phyloP scores from a whole-genome alignment of 1,139 yeast genomes.

The Suhomyces bolitotheri region DNA sequence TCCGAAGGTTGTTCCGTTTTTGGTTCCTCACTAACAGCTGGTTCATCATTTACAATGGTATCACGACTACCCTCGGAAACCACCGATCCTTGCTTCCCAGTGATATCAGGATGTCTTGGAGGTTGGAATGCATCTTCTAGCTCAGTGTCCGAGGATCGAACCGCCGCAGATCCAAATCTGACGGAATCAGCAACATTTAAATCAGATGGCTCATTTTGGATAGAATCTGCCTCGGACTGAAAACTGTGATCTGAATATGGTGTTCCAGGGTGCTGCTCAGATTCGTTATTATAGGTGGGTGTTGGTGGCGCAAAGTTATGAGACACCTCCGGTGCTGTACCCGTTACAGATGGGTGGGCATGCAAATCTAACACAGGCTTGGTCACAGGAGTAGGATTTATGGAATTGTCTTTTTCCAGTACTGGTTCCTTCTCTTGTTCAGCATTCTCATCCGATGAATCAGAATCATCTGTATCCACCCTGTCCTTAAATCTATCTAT shows the following conservation, averaged over 20 bases:
- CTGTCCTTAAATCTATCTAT: constrained; percentile 30
- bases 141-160: not conserved
- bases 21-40: not conserved
- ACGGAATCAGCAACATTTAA: constrained; percentile 23
- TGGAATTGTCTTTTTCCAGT: too few relatives aligned
- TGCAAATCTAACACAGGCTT: not conserved
- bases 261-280: constrained; percentile 25
- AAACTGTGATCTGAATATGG: constrained; percentile 37
- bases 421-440: not conserved
- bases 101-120: constrained; percentile 1
- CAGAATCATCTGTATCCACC: constrained; percentile 21
- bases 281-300: constrained; percentile 23
- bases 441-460: constrained; percentile 21
- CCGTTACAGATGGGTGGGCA: not conserved
- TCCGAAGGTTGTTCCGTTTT: not conserved
- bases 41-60: constrained; percentile 1
- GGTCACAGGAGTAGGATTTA: not conserved
- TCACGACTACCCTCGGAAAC: constrained; percentile 7
- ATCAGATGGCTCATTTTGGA: constrained; percentile 35
- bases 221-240: constrained; percentile 40
- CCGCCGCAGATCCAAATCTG: constrained; percentile 3
- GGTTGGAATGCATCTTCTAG: not conserved
- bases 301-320: constrained; percentile 30
- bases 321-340: too few relatives aligned
- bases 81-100: constrained; percentile 1